phyloP scores from a whole-genome alignment of 1,284 basidiomycete genomes.

The Pseudomicrostroma phylloplanum region DNA sequence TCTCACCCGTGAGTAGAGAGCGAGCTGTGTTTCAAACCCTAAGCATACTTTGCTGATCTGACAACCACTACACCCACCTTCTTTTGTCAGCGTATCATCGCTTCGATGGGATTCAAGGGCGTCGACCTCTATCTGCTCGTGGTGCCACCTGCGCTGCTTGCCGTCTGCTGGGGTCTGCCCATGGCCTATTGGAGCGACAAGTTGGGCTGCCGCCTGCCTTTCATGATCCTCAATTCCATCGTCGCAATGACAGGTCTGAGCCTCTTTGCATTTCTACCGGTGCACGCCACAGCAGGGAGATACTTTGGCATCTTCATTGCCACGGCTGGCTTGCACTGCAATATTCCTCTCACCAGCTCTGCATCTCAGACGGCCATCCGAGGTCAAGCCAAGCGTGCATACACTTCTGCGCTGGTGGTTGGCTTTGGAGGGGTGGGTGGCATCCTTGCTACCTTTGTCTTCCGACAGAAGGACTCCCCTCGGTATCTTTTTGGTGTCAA shows the following conservation, averaged over 20 bases:
- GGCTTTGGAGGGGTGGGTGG: constrained; percentile 53
- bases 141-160: neutral
- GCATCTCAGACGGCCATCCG: constrained; percentile 51
- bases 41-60: constrained; percentile 45
- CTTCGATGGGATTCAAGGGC: constrained; percentile 54
- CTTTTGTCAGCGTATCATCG: constrained; percentile 50
- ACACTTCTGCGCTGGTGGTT: constrained; percentile 51
- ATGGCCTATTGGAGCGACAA: neutral
- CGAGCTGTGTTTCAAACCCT: constrained; percentile 7
- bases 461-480: constrained; percentile 42
- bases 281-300: constrained; percentile 39
- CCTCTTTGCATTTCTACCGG: constrained; percentile 46
- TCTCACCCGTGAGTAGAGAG: constrained; percentile 28
- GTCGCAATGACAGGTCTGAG: constrained; percentile 50
- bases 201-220: constrained; percentile 44
- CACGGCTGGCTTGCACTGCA: constrained; percentile 48
- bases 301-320: constrained; percentile 53
- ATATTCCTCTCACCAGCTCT: constrained; percentile 38
- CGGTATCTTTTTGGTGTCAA: constrained; percentile 37
- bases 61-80: constrained; percentile 43
- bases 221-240: constrained; percentile 48
- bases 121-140: constrained; percentile 12
- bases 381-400: constrained; percentile 51
- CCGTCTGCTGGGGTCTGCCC: neutral
- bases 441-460: constrained; percentile 51